phyloP scores from a whole-genome alignment of 371 early-diverging fungal genomes.

The Dichotomocladium elegans region DNA sequence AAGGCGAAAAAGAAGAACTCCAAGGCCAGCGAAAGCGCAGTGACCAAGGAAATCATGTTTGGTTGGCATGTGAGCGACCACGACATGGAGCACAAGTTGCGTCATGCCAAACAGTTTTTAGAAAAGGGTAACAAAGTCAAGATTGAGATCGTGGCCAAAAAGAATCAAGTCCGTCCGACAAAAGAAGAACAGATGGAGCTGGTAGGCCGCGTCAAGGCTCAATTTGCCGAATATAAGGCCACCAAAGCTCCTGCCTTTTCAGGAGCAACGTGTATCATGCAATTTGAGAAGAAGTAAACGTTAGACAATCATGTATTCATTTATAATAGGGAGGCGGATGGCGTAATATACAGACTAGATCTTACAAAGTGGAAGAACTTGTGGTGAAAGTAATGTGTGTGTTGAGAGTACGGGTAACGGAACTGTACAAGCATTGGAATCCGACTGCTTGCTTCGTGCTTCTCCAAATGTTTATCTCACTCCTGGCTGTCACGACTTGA shows the following conservation, averaged over 20 bases:
- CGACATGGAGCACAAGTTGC: constrained; percentile 56
- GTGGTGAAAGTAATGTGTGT: too few species aligned
- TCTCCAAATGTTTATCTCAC: too few species aligned
- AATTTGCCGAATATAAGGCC: constrained; percentile 28
- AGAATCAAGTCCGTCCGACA: constrained; percentile 30
- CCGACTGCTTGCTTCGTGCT: too few species aligned
- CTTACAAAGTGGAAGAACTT: too few species aligned
- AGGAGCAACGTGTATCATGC: constrained; percentile 31
- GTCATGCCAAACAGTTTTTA: constrained; percentile 47
- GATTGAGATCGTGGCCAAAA: constrained; percentile 52
- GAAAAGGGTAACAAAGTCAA: constrained; percentile 59
- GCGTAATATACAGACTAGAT: too few species aligned
- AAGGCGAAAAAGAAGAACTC: constrained; percentile 48
- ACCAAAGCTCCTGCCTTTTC: constrained; percentile 23
- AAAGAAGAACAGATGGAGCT: constrained; percentile 18
- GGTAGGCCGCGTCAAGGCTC: constrained; percentile 9
- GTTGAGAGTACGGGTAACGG: too few species aligned
- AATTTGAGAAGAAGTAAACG: constrained; percentile 23
- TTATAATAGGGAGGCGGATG: too few species aligned
- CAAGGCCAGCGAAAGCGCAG: constrained; percentile 25
- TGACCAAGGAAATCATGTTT: constrained; percentile 53
- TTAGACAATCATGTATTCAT: neutral
- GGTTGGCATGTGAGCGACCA: constrained; percentile 57
- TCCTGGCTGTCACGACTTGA: too few species aligned
- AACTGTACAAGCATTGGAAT: too few species aligned